Conservation (phyloP, 2,329 filamentous ascomycete species). For the Phyllosticta citriasiana region DNA sequence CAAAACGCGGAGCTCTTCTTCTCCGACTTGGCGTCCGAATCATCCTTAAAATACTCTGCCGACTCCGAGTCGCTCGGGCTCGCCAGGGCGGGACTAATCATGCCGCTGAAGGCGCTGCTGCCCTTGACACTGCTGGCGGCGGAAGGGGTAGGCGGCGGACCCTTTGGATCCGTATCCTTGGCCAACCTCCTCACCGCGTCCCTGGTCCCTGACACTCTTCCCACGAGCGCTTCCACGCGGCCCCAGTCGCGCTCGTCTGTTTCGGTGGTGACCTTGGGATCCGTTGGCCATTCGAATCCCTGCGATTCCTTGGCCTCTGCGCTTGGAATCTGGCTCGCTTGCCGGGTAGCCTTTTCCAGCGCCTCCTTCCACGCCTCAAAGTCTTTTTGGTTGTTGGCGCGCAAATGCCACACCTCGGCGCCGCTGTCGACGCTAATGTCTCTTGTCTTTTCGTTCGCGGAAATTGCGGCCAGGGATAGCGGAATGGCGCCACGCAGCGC, state of each 20-base stretch:
- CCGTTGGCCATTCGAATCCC: constrained; percentile 16
- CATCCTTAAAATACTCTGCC: constrained; percentile 44
- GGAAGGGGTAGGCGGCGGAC: constrained; percentile 21
- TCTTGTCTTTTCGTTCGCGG: constrained; percentile 74
- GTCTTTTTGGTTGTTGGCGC: constrained; percentile 70
- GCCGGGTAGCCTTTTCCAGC: constrained; percentile 68
- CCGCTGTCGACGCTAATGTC: constrained; percentile 97
- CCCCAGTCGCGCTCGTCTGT: constrained; percentile 78
- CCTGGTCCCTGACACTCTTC: constrained; percentile 74
- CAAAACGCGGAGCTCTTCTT: constrained; percentile 64
- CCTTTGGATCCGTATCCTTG: constrained; percentile 66
- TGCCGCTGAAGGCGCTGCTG: constrained; percentile 16
- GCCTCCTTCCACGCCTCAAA: constrained; percentile 82
- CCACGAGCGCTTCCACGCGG: constrained; percentile 74
- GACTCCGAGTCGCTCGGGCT: constrained; percentile 35
- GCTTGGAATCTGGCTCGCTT: constrained; percentile 22
- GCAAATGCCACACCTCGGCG: constrained; percentile 92
- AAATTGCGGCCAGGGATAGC: constrained; percentile 79
- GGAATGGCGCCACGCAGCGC: constrained; percentile 87
- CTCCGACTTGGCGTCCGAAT: constrained; percentile 34
- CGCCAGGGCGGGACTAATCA: constrained; percentile 14
- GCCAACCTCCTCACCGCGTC: constrained; percentile 82
- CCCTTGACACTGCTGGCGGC: constrained; percentile 16
- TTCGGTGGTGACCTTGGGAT: constrained; percentile 16
- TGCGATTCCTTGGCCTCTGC: constrained; percentile 19